Conservation (phyloP, 345 rosid species). For the Lepidium aucheri region DNA sequence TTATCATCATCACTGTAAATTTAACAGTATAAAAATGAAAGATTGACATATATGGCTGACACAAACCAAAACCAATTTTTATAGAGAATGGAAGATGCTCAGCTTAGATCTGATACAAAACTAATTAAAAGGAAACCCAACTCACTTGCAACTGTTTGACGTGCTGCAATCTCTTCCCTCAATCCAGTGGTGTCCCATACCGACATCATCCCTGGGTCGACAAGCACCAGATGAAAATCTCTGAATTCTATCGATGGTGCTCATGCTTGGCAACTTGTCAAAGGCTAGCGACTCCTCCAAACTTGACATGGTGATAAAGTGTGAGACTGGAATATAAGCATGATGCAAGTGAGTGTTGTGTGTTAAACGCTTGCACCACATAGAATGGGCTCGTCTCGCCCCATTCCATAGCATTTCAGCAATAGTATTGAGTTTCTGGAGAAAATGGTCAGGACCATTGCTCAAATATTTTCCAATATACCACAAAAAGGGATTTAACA, state of each 20-base stretch:
- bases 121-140: not conserved
- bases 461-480: not conserved
- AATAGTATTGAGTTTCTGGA: constrained; percentile 22
- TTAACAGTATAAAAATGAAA: not conserved
- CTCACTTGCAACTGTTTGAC: constrained; percentile 68
- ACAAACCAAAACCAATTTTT: not conserved
- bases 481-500: not conserved
- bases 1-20: constrained; percentile 56
- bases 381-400: constrained; percentile 15
- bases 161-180: constrained; percentile 80
- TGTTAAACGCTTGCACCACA: constrained; percentile 18
- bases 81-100: not conserved
- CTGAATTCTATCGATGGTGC: constrained; percentile 69
- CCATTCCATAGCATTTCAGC: constrained; percentile 26
- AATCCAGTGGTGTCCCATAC: constrained; percentile 79
- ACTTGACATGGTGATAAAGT: constrained; percentile 66
- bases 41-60: not conserved
- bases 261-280: constrained; percentile 93
- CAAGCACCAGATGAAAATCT: constrained; percentile 82
- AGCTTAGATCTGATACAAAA: not conserved
- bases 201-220: constrained; percentile 60
- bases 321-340: constrained; percentile 34
- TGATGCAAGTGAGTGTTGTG: constrained; percentile 19
- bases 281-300: constrained; percentile 86
- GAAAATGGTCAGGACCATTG: constrained; percentile 19